phyloP scores from a whole-genome alignment of 441 rosid species.

The Adansonia rubrostipa region DNA sequence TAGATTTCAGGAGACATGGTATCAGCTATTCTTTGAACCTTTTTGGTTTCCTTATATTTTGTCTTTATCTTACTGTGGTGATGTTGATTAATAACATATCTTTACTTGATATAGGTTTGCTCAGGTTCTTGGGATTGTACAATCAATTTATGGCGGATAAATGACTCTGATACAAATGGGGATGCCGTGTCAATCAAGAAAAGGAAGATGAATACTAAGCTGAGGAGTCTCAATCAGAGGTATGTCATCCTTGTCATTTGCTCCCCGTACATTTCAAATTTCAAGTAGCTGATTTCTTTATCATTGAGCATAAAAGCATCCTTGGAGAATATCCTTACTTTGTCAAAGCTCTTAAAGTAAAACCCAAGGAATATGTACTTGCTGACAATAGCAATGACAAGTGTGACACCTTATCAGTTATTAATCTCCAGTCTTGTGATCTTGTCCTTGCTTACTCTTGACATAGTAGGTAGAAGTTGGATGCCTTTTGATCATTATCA shows the following conservation, averaged over 20 bases:
- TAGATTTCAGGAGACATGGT: constrained; percentile 77
- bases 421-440: not conserved
- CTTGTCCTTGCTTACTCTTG: not conserved
- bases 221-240: constrained; percentile 77
- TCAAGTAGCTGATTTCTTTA: not conserved
- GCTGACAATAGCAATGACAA: not conserved
- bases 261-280: constrained; percentile 20
- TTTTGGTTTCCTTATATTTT: not conserved
- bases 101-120: constrained; percentile 57
- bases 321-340: not conserved
- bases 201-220: constrained; percentile 73
- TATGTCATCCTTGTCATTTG: constrained; percentile 30
- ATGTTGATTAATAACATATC: constrained; percentile 11
- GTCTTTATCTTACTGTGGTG: not conserved
- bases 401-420: not conserved
- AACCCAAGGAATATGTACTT: not conserved
- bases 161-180: constrained; percentile 53
- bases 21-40: constrained; percentile 25
- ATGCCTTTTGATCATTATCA: constrained; percentile 11
- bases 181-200: constrained; percentile 70
- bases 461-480: not conserved
- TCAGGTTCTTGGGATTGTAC: constrained; percentile 95
- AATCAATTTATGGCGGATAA: constrained; percentile 78
- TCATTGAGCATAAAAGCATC: not conserved
- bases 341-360: constrained; percentile 18